Evolutionary conservation across 345 rosid genomes (phyloP).

Genomic region (Arabidopsis thaliana): DNA sequence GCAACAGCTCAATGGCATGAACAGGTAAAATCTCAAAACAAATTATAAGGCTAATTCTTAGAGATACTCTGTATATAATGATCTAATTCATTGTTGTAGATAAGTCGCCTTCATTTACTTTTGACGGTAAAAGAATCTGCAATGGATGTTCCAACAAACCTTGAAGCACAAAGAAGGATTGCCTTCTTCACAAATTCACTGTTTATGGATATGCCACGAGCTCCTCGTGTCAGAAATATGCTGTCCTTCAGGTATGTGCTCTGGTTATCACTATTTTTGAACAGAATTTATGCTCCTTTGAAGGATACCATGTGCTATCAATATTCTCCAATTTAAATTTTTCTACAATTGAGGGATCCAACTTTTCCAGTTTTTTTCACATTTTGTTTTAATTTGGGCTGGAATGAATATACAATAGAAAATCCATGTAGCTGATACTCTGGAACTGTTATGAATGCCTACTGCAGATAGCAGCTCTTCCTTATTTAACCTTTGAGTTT

Average conservation of each 20-base stretch:
- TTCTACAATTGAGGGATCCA: slow-evolving; percentile 4
- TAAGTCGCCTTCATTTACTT: slow-evolving; percentile 89
- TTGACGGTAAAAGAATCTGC: slow-evolving; percentile 94
- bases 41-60: slow-evolving; percentile 4
- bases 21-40: slow-evolving; percentile 57
- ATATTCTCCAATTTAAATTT: slow-evolving; percentile 13
- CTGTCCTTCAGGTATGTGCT: slow-evolving; percentile 80
- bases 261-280: slow-evolving; percentile 8
- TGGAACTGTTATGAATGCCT: slow-evolving; percentile 16
- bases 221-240: slow-evolving; percentile 94
- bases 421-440: slow-evolving; percentile 14
- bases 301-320: slow-evolving; percentile 25
- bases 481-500: slow-evolving; percentile 22
- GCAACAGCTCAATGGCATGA: slow-evolving; percentile 90
- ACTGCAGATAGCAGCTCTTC: slow-evolving; percentile 9
- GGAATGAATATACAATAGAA: slow-evolving; percentile 6
- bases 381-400: slow-evolving; percentile 11
- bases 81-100: slow-evolving; percentile 52
- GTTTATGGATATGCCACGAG: slow-evolving; percentile 97
- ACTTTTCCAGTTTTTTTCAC: background rate
- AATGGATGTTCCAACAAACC: slow-evolving; percentile 84
- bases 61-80: slow-evolving; percentile 9
- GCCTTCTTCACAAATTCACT: slow-evolving; percentile 90
- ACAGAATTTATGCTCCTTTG: slow-evolving; percentile 15
- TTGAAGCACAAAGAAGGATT: slow-evolving; percentile 96